Percentiles rank a stretch among this genome's conserved stretches.
These are phyloP conservation scores for Tillandsia fasciculata DNA, from an alignment of 176 grass and related monocot species.

Conservation along the genomic window DNA sequence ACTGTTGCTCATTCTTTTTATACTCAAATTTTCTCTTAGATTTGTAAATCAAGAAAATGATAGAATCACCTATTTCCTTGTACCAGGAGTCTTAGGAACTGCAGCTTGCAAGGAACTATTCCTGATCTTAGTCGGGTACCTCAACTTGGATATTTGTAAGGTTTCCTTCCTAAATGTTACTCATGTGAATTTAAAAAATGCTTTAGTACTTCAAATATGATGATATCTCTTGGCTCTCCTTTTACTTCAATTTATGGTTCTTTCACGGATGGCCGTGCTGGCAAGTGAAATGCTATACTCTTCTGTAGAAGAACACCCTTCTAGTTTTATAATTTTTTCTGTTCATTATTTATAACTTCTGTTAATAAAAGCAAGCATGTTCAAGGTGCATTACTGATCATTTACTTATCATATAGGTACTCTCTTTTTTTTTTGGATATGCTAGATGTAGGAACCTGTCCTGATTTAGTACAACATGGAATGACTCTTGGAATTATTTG, in stretches of 20 bases:
- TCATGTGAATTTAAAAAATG: neutral
- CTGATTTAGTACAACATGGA: neutral
- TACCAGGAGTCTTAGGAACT: conserved; percentile 91
- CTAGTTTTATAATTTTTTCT: too few relatives aligned
- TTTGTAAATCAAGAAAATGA: neutral
- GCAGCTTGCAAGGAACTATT: conserved; percentile 70
- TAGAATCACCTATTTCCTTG: conserved; percentile 6
- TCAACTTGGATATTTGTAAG: conserved; percentile 68
- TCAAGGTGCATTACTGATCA: too few relatives aligned
- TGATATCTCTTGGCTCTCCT: too few relatives aligned
- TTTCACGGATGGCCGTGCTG: too few relatives aligned
- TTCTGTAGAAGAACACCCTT: too few relatives aligned
- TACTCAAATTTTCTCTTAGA: neutral
- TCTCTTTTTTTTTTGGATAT: too few relatives aligned
- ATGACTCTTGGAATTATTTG: neutral
- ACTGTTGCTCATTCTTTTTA: neutral
- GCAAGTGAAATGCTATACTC: too few relatives aligned
- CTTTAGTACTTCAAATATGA: neutral
- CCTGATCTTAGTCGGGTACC: conserved; percentile 62
- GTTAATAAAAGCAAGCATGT: too few relatives aligned
- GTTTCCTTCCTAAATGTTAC: conserved; percentile 2
- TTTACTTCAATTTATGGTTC: too few relatives aligned
- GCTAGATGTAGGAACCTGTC: neutral
- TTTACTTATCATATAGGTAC: too few relatives aligned
- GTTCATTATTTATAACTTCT: too few relatives aligned